phyloP scores from a whole-genome alignment of 1,284 basidiomycete genomes.

The Thelephora terrestris region DNA sequence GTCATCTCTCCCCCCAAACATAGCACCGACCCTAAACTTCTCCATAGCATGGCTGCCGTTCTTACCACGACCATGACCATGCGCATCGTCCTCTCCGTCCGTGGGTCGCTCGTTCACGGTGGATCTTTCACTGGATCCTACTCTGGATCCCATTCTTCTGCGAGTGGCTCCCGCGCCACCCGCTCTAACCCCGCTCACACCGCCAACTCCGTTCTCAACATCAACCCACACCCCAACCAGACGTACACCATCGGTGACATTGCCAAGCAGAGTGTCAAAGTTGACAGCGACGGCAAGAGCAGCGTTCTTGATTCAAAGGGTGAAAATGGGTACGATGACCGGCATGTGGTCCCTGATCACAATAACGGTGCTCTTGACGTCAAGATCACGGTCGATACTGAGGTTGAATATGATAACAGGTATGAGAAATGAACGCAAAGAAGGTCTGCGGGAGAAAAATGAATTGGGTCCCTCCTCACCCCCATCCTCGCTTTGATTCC shows the following conservation, averaged over 20 bases:
- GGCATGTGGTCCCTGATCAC: slow-evolving; percentile 15
- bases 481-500: background rate
- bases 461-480: slow-evolving; percentile 1
- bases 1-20: background rate
- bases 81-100: slow-evolving; percentile 70
- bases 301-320: slow-evolving; percentile 42
- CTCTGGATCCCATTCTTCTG: slow-evolving; percentile 21
- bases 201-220: slow-evolving; percentile 24
- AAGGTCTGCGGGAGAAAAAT: background rate
- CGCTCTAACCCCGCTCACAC: slow-evolving; percentile 28
- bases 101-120: slow-evolving; percentile 56
- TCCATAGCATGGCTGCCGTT: slow-evolving; percentile 61
- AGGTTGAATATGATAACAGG: slow-evolving; percentile 18
- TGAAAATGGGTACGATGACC: slow-evolving; percentile 25
- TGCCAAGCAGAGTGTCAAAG: slow-evolving; percentile 32
- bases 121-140: slow-evolving; percentile 48
- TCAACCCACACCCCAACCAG: slow-evolving; percentile 26
- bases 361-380: slow-evolving; percentile 17
- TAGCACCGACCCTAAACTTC: background rate
- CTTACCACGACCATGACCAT: slow-evolving; percentile 77
- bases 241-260: slow-evolving; percentile 51
- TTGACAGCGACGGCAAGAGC: slow-evolving; percentile 38
- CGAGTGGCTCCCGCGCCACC: slow-evolving; percentile 33
- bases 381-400: slow-evolving; percentile 25
- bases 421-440: slow-evolving; percentile 8